Evolutionary conservation across 345 rosid genomes (phyloP).

Genomic region (Isatis tinctoria): DNA sequence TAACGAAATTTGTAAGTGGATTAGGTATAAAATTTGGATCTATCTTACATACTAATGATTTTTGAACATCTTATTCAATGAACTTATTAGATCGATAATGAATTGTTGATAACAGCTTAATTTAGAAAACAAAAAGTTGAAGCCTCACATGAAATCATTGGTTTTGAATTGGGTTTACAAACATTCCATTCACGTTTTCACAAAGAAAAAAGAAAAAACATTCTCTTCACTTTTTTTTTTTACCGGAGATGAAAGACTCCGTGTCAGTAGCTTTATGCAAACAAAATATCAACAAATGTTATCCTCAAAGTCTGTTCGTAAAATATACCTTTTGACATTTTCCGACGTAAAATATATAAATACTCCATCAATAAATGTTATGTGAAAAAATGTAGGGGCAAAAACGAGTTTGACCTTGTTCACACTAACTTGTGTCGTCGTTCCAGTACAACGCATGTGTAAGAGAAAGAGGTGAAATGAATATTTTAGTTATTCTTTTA

Average conservation of each 20-base stretch:
- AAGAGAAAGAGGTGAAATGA: neutral
- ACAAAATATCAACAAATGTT: neutral
- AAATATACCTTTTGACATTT: slow-evolving; percentile 6
- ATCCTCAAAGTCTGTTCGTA: neutral
- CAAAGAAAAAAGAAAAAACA: neutral
- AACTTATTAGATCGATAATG: neutral
- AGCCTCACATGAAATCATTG: neutral
- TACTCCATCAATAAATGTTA: neutral
- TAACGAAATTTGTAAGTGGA: slow-evolving; percentile 1
- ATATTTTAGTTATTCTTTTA: neutral
- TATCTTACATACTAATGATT: neutral
- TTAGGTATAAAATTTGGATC: neutral
- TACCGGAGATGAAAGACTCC: neutral
- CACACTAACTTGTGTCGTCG: slow-evolving; percentile 17
- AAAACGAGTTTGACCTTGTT: slow-evolving; percentile 24
- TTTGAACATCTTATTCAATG: neutral
- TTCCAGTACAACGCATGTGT: slow-evolving; percentile 33
- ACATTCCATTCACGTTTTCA: neutral
- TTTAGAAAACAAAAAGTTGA: neutral
- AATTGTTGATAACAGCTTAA: neutral
- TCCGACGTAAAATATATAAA: neutral
- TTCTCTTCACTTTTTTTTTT: neutral
- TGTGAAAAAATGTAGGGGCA: neutral
- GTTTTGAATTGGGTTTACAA: neutral
- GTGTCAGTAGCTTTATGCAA: neutral